phyloP scores from a whole-genome alignment of 805 yeast genomes.

The Sungouiozyma intestinalis region DNA sequence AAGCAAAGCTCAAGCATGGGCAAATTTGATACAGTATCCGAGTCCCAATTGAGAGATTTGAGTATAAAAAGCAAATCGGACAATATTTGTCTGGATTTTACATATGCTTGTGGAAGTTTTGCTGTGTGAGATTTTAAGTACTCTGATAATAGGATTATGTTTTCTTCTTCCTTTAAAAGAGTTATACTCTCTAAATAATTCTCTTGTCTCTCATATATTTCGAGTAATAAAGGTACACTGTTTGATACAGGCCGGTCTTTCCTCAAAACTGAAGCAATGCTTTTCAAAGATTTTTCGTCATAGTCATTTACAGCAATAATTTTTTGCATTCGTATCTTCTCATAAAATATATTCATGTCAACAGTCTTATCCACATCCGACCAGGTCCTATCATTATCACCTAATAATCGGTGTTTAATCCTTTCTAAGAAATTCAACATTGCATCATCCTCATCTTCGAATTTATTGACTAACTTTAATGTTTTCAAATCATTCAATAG shows the following conservation, averaged over 20 bases:
- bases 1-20: slow-evolving; percentile 2
- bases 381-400: slow-evolving; percentile 1
- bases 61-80: slow-evolving; percentile 11
- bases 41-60: neutral
- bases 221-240: slow-evolving; percentile 6
- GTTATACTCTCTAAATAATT: slow-evolving; percentile 9
- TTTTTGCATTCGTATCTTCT: slow-evolving; percentile 1
- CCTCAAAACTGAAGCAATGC: slow-evolving; percentile 9
- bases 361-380: slow-evolving; percentile 13
- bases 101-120: slow-evolving; percentile 10
- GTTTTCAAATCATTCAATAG: slow-evolving; percentile 15
- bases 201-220: slow-evolving; percentile 10
- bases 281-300: slow-evolving; percentile 11
- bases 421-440: slow-evolving; percentile 5
- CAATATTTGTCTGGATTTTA: slow-evolving; percentile 2
- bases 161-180: slow-evolving; percentile 6
- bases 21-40: neutral
- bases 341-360: slow-evolving; percentile 17
- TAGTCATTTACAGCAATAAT: slow-evolving; percentile 9
- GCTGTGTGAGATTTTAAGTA: slow-evolving; percentile 7
- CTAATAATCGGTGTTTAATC: slow-evolving; percentile 2
- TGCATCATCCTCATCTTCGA: slow-evolving; percentile 4
- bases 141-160: slow-evolving; percentile 3
- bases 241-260: slow-evolving; percentile 2
- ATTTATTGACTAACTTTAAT: slow-evolving; percentile 20